phyloP scores from a whole-genome alignment of 306 rosid genomes.

The Malus sylvestris region DNA sequence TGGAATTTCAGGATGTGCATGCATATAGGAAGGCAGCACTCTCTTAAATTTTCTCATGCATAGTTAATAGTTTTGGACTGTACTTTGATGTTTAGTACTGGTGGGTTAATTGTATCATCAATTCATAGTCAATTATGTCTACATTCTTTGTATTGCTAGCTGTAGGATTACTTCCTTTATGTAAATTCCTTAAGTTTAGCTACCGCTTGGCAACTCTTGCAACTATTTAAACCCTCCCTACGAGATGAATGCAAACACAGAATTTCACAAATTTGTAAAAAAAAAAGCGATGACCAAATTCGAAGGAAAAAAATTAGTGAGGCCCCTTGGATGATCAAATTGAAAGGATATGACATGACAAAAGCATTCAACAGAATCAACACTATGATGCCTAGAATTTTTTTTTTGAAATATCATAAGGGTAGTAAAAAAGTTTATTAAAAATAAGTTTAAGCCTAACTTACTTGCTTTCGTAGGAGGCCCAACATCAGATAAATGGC shows the following conservation, averaged over 20 bases:
- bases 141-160: too few relatives aligned
- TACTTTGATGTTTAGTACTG: background rate
- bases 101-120: background rate
- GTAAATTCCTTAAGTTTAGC: too few relatives aligned
- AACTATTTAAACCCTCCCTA: too few relatives aligned
- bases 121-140: too few relatives aligned
- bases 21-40: background rate
- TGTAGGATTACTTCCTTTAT: too few relatives aligned
- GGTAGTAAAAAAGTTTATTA: background rate
- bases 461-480: conserved; percentile 86
- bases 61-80: background rate
- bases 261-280: too few relatives aligned
- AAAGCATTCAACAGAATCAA: background rate
- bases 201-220: too few relatives aligned
- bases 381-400: background rate
- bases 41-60: background rate
- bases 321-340: background rate
- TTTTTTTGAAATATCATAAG: background rate
- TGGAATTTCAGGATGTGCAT: background rate
- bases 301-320: background rate
- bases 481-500: conserved; percentile 74
- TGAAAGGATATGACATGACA: background rate
- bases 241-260: too few relatives aligned
- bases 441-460: conserved; percentile 12
- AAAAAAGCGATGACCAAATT: background rate